Base-by-base conservation (phyloP, 2,329 filamentous ascomycete genomes). In the Fusarium anguioides region DNA sequence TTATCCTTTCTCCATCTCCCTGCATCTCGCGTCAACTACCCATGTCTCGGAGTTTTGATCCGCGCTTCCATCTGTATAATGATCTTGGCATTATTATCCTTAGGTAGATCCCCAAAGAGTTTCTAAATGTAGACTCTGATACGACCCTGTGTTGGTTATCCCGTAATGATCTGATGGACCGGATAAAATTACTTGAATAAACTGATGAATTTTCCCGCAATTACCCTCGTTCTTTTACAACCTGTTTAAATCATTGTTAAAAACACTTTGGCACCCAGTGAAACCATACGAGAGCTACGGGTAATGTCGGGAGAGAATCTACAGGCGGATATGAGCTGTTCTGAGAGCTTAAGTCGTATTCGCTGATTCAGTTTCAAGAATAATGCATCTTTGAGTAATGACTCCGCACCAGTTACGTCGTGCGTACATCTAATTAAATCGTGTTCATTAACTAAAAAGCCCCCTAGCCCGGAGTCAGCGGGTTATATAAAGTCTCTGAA, bases 401-500 rank as follows among this genome's bases (percentile, higher is more conserved):
- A 54, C 8, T 54, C 55, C 6, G 42, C 26, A 1, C 21, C 44
- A 3, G 29, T 10, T 6, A n/a, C 10, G 1, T 48, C 41, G 59
- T 62, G 4, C 18, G 59, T 62, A 3, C 3, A 15, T 14, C 36
- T 5, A 11, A 9, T 4, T 0, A 6, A 4, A 20, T 10, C 2
- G 10, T 3, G 8, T 11, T 5, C 14, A 11, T 6, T 3, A 4
- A 5, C 31, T 60, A 18, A 61, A 15, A 9, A n/a, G 2, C 5
- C 5, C 24, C 18, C 15, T n/a, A 61, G 55, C 4, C 14, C 29
- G 7, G 55, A 33, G 11, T 61, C 54, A 8, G 18, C 45, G 4
- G 53, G 55, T 11, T 41, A 61, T 14, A 18, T 53, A 6, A 61
- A 41, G 0, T 62, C 59, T 0, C 31, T 62, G 1, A 61, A 41